Evolutionary conservation across 441 rosid species (phyloP).

Genomic region (Cnidoscolus chayamansa): DNA sequence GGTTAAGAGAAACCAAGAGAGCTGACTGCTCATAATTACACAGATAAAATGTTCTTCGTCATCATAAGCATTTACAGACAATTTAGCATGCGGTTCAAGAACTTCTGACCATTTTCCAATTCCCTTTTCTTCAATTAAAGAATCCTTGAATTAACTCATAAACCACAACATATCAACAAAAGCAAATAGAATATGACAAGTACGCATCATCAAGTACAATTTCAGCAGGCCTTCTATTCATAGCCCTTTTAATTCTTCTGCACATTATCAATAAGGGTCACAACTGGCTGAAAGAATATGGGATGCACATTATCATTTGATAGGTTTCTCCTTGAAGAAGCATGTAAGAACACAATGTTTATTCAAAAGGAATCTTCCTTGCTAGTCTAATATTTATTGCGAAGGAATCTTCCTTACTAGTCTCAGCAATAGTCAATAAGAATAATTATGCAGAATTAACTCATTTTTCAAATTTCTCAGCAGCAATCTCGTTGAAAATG

Average conservation of each 20-base stretch:
- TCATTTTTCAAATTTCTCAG: neutral
- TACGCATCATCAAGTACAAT: neutral
- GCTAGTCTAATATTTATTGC: neutral
- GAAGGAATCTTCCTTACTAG: neutral
- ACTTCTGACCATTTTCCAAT: neutral
- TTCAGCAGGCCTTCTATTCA: neutral
- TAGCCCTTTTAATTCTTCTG: neutral
- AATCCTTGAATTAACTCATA: neutral
- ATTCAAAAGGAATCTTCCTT: neutral
- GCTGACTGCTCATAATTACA: neutral
- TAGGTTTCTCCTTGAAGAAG: neutral
- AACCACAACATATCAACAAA: neutral
- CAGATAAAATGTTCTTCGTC: neutral
- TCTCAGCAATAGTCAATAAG: neutral
- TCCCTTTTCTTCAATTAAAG: neutral
- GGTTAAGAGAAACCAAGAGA: conserved; percentile 16
- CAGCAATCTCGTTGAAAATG: neutral
- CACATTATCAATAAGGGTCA: neutral
- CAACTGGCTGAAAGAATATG: neutral
- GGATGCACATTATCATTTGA: neutral
- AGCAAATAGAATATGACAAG: neutral
- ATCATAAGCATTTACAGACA: neutral
- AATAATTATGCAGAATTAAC: neutral
- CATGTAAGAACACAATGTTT: neutral
- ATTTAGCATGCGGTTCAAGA: neutral